Conservation (phyloP, 768 basidiomycete genomes). For the Rubroboletus satanas region DNA sequence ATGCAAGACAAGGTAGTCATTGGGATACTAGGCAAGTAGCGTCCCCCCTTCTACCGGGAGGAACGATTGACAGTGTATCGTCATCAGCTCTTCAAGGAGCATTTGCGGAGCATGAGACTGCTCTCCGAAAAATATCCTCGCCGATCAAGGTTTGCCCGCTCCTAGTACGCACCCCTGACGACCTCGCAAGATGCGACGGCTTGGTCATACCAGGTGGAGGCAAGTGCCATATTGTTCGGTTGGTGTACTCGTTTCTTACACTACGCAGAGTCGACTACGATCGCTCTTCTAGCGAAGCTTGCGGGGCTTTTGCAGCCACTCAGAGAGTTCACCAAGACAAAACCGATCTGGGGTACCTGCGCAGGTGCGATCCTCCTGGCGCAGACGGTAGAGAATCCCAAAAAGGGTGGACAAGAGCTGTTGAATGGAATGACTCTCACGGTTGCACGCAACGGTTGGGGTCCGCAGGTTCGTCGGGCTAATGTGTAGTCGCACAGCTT, state of each 20-base stretch:
- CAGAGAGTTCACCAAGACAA: constrained; percentile 60
- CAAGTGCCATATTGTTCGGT: constrained; percentile 24
- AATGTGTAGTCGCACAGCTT: neutral
- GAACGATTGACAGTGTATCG: neutral
- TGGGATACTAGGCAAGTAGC: constrained; percentile 50
- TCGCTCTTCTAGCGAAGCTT: constrained; percentile 69
- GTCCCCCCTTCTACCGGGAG: neutral
- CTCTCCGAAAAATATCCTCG: constrained; percentile 55
- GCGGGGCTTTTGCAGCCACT: constrained; percentile 81
- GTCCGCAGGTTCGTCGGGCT: constrained; percentile 64
- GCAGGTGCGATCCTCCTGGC: constrained; percentile 91
- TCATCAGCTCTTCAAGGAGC: constrained; percentile 84
- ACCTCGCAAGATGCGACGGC: constrained; percentile 73
- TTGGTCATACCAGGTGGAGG: constrained; percentile 94
- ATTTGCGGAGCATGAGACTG: constrained; percentile 80
- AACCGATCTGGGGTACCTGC: constrained; percentile 93
- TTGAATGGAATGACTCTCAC: constrained; percentile 76
- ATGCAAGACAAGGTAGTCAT: constrained; percentile 30
- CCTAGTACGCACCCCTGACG: constrained; percentile 71
- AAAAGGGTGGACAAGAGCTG: constrained; percentile 85
- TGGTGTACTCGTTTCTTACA: neutral
- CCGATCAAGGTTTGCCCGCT: constrained; percentile 43
- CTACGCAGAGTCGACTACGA: constrained; percentile 81
- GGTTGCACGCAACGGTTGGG: constrained; percentile 88
- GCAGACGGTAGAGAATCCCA: constrained; percentile 66